These are phyloP conservation scores for Pyrenophora teres DNA, from an alignment of 2,329 filamentous ascomycete species.

Conservation along the genomic window DNA sequence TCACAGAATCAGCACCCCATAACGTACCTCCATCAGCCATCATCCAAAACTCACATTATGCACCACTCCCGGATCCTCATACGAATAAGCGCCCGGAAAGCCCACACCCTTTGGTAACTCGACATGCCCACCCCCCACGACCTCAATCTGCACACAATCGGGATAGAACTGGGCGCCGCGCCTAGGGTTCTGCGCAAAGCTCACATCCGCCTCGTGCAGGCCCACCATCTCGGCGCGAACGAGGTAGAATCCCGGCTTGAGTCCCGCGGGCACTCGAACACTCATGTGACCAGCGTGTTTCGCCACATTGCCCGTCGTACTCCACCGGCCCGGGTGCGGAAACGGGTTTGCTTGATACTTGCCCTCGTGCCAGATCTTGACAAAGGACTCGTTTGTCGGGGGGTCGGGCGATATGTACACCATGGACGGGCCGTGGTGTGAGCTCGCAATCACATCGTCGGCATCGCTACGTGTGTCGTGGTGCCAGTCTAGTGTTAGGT, in stretches of 20 bases:
- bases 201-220: conserved; percentile 47
- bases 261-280: conserved; percentile 38
- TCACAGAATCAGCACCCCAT: neutral
- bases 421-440: conserved; percentile 44
- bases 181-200: conserved; percentile 32
- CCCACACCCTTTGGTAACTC: conserved; percentile 48
- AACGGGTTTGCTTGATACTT: conserved; percentile 40
- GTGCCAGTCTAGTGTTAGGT: conserved; percentile 49
- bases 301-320: conserved; percentile 33
- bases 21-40: neutral
- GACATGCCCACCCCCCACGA: conserved; percentile 38
- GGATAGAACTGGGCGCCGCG: conserved; percentile 51
- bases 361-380: conserved; percentile 49
- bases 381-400: conserved; percentile 44
- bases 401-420: conserved; percentile 50
- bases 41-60: conserved; percentile 36
- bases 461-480: conserved; percentile 44
- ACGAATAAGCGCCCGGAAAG: conserved; percentile 51
- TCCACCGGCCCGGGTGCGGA: conserved; percentile 44
- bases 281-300: conserved; percentile 36
- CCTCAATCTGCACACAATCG: conserved; percentile 49
- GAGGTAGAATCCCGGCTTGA: conserved; percentile 49
- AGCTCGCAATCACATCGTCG: conserved; percentile 40
- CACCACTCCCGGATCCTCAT: conserved; percentile 44
- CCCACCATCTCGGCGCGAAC: conserved; percentile 52